Evolutionary conservation across 202 grass and related monocot genomes (phyloP), one percentile per base, ranked within the genome.

Genomic region (Panicum virgatum): DNA sequence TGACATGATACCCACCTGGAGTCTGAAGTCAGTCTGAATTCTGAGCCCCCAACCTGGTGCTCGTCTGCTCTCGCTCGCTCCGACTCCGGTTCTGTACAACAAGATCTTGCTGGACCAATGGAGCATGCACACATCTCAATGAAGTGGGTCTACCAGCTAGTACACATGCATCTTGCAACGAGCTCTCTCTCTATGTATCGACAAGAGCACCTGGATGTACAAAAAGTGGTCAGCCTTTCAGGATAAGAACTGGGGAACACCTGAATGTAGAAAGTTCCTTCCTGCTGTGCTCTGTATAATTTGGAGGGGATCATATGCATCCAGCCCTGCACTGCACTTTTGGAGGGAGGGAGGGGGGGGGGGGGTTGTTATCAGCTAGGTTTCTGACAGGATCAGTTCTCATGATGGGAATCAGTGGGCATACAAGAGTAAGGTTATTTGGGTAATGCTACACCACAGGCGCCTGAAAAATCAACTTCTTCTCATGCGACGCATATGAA

Each of bases 221-320:
- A 79, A 40, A 40, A 79, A 65, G 67, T 26, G 38, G 76, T 40
- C 58, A 56, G 36, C 18, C 45, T 12, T 65, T 3, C 18, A 36
- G 51, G 62, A 18, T 67, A 39, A 74, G 50, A 39, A 30, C 48
- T 50, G 70, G 7, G 43, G 54, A 84, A 61, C 42, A 88, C 80
- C 86, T 84, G 76, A 75, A 79, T 78, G 74, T 27, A 9, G 80
- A 83, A 88, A 88, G 58, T 83, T 83, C 48, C 22, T 83, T 83
- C 48, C 22, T 66, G 0, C 47, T 40, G n/a, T n/a, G n/a, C 13
- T n/a, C n/a, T 44, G 30, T 32, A 51, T 46, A 65, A 54, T 56
- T 52, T 65, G 80, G 44, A 72, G 53, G 52, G n/a, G 27, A 47
- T 81, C 61, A 38, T 38, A 48, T 73, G 22, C 47, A 20, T 67